A percentile compares a stretch with the other conserved stretches of the same genome.
phyloP scores from a whole-genome alignment of 768 basidiomycete species.

The Russula dissimulans region DNA sequence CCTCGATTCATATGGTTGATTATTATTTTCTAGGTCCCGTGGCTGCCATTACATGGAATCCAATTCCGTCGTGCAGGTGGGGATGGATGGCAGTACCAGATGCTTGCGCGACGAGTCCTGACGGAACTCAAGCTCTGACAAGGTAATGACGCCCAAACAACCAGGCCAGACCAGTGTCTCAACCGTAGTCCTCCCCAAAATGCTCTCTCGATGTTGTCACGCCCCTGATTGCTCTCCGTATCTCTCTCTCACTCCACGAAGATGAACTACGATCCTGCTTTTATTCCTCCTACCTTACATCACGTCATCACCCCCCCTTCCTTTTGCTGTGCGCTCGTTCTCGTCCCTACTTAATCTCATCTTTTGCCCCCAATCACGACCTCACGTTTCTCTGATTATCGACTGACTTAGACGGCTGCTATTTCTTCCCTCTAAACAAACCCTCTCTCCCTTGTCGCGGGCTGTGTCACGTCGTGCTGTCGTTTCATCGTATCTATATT shows the following conservation, averaged over 20 bases:
- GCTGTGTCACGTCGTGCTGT: neutral
- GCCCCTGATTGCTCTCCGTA: neutral
- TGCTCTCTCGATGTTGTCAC: neutral
- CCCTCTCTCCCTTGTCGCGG: no score
- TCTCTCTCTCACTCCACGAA: no score
- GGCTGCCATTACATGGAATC: conserved; percentile 41
- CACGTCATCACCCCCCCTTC: no score
- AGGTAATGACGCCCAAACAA: neutral
- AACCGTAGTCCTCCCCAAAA: neutral
- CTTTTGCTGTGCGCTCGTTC: no score
- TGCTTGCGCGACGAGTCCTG: conserved; percentile 81
- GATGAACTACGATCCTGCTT: no score
- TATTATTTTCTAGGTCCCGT: conserved; percentile 25
- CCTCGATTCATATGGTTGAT: conserved; percentile 21
- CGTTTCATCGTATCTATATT: conserved; percentile 9
- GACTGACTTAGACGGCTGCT: no score
- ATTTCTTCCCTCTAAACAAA: no score
- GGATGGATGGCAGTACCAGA: conserved; percentile 50
- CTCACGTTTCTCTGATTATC: no score
- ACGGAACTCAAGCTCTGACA: conserved; percentile 76
- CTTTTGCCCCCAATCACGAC: no score
- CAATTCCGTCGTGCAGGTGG: no score
- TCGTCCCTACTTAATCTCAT: no score
- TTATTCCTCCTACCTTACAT: no score
- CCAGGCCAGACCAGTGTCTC: neutral